phyloP scores from a whole-genome alignment of 257 asterid species.

The Eustoma russellianum region DNA sequence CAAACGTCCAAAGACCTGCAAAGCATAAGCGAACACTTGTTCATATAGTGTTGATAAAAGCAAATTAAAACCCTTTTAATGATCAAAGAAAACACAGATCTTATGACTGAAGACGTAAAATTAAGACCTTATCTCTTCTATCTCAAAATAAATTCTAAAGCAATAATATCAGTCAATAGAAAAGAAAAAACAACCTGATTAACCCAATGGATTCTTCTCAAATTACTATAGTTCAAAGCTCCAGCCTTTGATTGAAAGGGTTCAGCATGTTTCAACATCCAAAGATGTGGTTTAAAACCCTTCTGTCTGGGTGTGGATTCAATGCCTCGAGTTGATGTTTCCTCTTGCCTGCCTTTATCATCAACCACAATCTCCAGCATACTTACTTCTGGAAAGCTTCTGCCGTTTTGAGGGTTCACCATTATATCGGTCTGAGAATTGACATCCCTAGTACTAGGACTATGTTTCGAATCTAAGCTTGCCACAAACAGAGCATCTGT shows the following conservation, averaged over 20 bases:
- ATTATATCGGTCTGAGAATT: constrained; percentile 26
- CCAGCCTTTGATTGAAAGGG: constrained; percentile 28
- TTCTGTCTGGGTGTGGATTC: constrained; percentile 62
- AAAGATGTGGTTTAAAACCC: constrained; percentile 37
- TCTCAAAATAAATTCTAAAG: not conserved
- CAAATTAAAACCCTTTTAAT: no score
- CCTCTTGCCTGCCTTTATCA: constrained; percentile 20
- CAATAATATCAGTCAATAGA: not conserved
- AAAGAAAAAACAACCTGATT: constrained; percentile 37
- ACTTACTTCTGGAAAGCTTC: constrained; percentile 18
- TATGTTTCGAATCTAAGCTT: constrained; percentile 21
- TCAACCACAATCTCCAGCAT: constrained; percentile 58
- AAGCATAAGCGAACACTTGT: not conserved
- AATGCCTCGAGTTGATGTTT: constrained; percentile 13
- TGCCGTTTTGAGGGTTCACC: constrained; percentile 18
- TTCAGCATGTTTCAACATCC: constrained; percentile 29
- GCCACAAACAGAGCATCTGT: constrained; percentile 10
- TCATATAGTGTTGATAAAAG: no score
- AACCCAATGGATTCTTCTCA: constrained; percentile 38
- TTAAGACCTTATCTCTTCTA: not conserved
- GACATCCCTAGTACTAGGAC: constrained; percentile 19
- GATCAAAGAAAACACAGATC: no score
- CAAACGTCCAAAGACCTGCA: constrained; percentile 50
- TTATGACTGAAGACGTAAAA: no score
- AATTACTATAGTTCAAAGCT: constrained; percentile 15